Evolutionary conservation across 2,329 filamentous ascomycete species (phyloP), one percentile per base, ranked within the genome.

Genomic region (Pseudogymnoascus sp.): DNA sequence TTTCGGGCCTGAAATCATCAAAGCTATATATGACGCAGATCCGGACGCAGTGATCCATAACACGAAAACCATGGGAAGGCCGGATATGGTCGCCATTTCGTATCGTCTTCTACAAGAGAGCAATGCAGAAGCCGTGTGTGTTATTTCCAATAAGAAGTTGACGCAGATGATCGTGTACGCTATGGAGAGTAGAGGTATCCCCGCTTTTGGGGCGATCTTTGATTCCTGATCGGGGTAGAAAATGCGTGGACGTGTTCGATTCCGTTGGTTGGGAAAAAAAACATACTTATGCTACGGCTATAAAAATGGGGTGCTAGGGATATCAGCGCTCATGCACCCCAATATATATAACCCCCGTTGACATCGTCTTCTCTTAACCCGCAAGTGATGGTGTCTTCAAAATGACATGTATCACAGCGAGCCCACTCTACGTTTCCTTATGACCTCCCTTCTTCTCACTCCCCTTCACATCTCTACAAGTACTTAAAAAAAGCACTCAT

Each of bases 181-280:
- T 16, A 62, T 75, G 56, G 72, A 75, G 64, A 67, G 64, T 38
- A 68, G 71, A 28, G 73, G 74, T 0, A 67, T 77, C 8, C 69
- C 71, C 6, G 73, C 74, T 0, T 76, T 71, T 66, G 74, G 74
- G 3, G 72, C 75, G 11, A 74, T 76, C 18, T 76, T 74, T 60
- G 75, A 76, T 62, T 50, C 44, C 23, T 46, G 42, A 46, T 25
- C 42, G 7, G 37, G 37, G 7, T 40, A 14, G 12, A 14, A 37
- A 37, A 14, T 14, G 3, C 2, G 12, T 37, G 34, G 34, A 8
- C 10, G 34, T 14, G 12, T 37, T 37, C 34, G 34, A 14, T 14
- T 37, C 34, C 34, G 34, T 14, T 37, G 34, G 34, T 14, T 37
- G 34, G 34, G 21, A 21, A 21, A 21, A 21, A 21, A 21, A 21